Evolutionary conservation across 1,284 basidiomycete genomes (phyloP), one percentile per base, ranked within the genome.

Genomic region (Schizophyllum amplum): DNA sequence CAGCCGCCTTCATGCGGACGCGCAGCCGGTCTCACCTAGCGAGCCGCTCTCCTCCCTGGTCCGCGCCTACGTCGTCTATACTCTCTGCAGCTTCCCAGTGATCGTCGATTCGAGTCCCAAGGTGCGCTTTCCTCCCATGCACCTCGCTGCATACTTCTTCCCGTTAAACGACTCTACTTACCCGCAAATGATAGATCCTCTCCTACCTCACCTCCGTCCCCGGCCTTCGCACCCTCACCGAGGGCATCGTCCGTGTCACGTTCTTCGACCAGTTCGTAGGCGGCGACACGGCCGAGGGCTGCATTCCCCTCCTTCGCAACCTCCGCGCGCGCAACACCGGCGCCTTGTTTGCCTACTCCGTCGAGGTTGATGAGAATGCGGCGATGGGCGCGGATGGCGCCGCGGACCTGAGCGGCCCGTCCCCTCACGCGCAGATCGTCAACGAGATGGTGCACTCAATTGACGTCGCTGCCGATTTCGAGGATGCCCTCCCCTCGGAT

Each of bases 241-340:
- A 93, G 67, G 77, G 76, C 5, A 68, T 91, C 59, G 86, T 96
- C 9, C 78, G 91, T 50, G 72, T 77, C 24, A 96, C 94, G 2
- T 97, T 97, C 75, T 97, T 95, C 67, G 76, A 81, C 52, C 90
- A 92, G 83, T 97, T 97, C 65, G 92, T 95, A 5, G 92, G 92
- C 1, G 92, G 90, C 4, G 93, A 96, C 60, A 87, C 87, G 0
- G 87, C 87, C 0, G 77, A 81, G 27, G 85, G 80, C 47, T 83
- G 85, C 13, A 63, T 91, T 6, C 83, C 87, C 1, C 67, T 89
- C 2, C 79, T 96, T 51, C 75, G 77, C 47, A 67, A 71, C 17
- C 74, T 96, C 27, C 80, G 90, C 23, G 67, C 70, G 9, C 78
- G 81, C 61, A 86, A 88, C 63, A 87, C 87, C 60, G 94, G 92